Conservation (phyloP, 202 grass and related monocot species). For the Setaria italica region DNA sequence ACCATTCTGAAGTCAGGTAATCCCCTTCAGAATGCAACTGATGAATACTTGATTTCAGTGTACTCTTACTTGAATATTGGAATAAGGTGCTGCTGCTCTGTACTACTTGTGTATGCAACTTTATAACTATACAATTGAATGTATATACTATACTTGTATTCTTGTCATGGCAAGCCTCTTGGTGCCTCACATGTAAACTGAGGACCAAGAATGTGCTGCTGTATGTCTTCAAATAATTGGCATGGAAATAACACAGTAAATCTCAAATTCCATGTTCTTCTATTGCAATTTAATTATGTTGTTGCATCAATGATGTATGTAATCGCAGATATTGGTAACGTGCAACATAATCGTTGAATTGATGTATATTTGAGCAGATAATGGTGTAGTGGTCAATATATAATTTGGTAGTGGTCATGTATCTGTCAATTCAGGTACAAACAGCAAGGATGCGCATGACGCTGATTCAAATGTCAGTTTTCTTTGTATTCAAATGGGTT, state of each 20-base stretch:
- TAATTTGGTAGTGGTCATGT: not conserved
- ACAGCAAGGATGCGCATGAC: not conserved
- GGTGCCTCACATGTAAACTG: conserved; percentile 56
- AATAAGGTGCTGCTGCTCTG: conserved; percentile 36
- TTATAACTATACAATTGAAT: not conserved
- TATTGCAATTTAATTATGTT: not conserved
- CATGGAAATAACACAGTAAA: conserved; percentile 20
- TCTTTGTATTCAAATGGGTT: not conserved
- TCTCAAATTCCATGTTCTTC: not conserved
- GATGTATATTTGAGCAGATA: not conserved
- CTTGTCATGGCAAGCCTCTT: conserved; percentile 27
- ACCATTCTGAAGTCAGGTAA: conserved; percentile 43
- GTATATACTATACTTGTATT: conserved; percentile 27
- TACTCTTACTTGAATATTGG: conserved; percentile 16
- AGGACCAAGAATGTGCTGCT: conserved; percentile 35
- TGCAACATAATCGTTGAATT: not conserved
- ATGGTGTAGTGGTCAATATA: not conserved
- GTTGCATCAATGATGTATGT: not conserved
- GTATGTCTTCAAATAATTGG: conserved; percentile 16
- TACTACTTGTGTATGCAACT: conserved; percentile 28
- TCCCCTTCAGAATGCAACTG: conserved; percentile 43
- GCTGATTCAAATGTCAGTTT: not conserved
- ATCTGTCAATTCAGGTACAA: not conserved
- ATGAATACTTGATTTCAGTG: not conserved
- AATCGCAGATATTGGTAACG: not conserved